phyloP scores from a whole-genome alignment of 495 filamentous ascomycete genomes.

The Hypomontagnella monticulosa region DNA sequence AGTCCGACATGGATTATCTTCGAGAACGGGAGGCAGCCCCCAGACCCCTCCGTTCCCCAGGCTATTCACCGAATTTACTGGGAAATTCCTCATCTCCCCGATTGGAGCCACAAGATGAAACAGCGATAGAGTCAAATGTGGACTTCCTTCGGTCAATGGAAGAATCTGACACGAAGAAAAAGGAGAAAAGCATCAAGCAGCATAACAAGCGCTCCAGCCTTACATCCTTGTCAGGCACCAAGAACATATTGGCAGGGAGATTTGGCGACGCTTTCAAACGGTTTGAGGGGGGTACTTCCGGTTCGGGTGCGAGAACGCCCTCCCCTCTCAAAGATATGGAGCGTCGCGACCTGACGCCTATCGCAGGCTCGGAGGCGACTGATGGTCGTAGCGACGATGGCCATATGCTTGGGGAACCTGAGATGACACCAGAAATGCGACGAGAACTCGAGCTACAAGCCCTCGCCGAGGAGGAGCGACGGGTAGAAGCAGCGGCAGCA shows the following conservation, averaged over 20 bases:
- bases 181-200: conserved; percentile 69
- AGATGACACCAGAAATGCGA: conserved; percentile 87
- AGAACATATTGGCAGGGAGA: conserved; percentile 85
- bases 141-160: conserved; percentile 89
- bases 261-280: conserved; percentile 96
- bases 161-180: conserved; percentile 72
- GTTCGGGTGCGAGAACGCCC: conserved; percentile 58
- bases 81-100: conserved; percentile 52
- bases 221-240: conserved; percentile 80
- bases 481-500: conserved; percentile 91
- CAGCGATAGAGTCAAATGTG: conserved; percentile 83
- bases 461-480: conserved; percentile 86
- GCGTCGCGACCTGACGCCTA: conserved; percentile 70
- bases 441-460: conserved; percentile 87
- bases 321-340: conserved; percentile 64
- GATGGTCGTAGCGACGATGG: conserved; percentile 76
- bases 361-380: conserved; percentile 79
- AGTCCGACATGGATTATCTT: conserved; percentile 79
- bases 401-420: conserved; percentile 63
- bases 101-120: conserved; percentile 64
- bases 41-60: conserved; percentile 49
- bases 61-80: conserved; percentile 48
- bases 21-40: conserved; percentile 66
- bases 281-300: conserved; percentile 74
- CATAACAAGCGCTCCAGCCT: conserved; percentile 86